A percentile compares a stretch with the other conserved stretches of the same genome.
phyloP scores from a whole-genome alignment of 1,139 yeast species.

The Yamadazyma songkhlaensis region DNA sequence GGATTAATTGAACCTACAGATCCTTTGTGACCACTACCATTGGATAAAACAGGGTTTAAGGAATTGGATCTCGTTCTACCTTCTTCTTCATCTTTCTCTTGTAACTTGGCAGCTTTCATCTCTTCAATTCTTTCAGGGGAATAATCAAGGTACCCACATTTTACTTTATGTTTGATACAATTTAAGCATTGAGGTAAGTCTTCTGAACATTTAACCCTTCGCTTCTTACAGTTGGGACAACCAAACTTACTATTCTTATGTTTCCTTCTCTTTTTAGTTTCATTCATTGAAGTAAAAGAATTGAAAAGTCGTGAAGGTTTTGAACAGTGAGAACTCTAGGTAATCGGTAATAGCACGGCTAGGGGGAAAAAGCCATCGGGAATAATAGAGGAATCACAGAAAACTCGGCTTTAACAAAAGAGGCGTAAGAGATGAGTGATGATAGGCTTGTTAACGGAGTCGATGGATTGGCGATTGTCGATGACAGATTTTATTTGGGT shows the following conservation, averaged over 20 bases:
- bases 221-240: constrained; percentile 44
- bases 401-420: too few species aligned
- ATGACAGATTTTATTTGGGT: too few species aligned
- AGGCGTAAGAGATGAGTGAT: too few species aligned
- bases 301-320: too few species aligned
- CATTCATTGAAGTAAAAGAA: too few species aligned
- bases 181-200: constrained; percentile 41
- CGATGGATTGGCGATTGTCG: too few species aligned
- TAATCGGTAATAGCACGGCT: too few species aligned
- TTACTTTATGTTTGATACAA: constrained; percentile 40
- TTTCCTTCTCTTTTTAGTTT: constrained; percentile 21
- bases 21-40: background rate
- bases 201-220: constrained; percentile 45
- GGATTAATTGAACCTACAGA: too few species aligned
- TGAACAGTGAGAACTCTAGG: too few species aligned
- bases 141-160: constrained; percentile 41
- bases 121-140: constrained; percentile 33
- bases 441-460: too few species aligned
- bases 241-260: constrained; percentile 36
- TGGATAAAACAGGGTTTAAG: background rate
- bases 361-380: too few species aligned
- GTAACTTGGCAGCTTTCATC: constrained; percentile 15
- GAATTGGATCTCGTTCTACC: background rate
- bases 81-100: background rate
- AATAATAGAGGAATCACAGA: too few species aligned